These are phyloP conservation scores for Cutaneotrichosporon cavernicola DNA, from an alignment of 1,284 basidiomycete genomes.

Conservation along the genomic window DNA sequence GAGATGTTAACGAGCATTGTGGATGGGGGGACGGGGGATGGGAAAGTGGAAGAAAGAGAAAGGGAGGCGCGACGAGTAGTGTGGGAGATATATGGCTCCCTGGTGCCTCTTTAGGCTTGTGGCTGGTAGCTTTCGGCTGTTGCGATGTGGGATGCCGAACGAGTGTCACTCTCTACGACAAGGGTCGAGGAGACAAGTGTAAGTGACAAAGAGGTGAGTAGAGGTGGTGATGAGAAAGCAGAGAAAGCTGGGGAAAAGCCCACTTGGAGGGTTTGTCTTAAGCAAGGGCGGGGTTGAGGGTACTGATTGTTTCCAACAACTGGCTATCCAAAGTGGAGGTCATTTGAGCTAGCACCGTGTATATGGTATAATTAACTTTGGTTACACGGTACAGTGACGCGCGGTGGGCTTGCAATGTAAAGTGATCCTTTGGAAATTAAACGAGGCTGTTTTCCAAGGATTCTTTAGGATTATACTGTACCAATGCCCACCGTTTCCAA, in stretches of 20 bases:
- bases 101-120: not conserved
- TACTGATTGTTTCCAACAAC: slow-evolving; percentile 1
- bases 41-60: slow-evolving; percentile 11
- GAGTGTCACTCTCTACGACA: not conserved
- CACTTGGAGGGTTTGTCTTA: not conserved
- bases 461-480: not conserved
- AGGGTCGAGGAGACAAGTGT: not conserved
- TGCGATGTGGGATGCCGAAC: not conserved
- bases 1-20: slow-evolving; percentile 24
- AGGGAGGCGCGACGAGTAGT: not conserved
- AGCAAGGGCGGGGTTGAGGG: not conserved
- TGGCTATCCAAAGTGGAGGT: no score
- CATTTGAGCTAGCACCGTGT: no score
- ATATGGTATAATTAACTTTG: no score
- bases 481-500: not conserved
- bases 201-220: slow-evolving; percentile 16
- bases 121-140: not conserved
- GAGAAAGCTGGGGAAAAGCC: not conserved
- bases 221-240: slow-evolving; percentile 13
- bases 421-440: slow-evolving; percentile 15
- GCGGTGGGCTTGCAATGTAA: no score
- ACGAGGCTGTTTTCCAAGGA: slow-evolving; percentile 3
- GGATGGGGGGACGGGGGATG: not conserved
- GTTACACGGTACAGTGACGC: no score
- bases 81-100: not conserved